Conservation (phyloP, 345 rosid genomes). For the Salix viminalis region DNA sequence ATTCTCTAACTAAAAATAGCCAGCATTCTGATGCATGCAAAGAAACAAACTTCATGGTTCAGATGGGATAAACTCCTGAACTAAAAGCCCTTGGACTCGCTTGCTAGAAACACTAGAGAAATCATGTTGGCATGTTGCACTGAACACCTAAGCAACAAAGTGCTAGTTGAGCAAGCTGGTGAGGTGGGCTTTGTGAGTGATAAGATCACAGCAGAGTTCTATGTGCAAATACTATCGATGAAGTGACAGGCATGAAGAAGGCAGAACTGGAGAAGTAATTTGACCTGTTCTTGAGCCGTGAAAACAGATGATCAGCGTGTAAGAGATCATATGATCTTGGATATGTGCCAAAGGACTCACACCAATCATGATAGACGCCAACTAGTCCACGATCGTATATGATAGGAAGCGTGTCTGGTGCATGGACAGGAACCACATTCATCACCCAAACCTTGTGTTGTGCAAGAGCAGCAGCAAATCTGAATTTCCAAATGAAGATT, state of each 20-base stretch:
- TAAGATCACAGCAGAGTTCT: background rate
- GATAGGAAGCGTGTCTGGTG: conserved; percentile 88
- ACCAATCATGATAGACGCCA: conserved; percentile 95
- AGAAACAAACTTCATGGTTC: background rate
- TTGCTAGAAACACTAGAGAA: too few relatives aligned
- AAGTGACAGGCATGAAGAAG: background rate
- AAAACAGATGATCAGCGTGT: conserved; percentile 93
- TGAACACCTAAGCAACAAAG: background rate
- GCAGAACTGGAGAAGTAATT: background rate
- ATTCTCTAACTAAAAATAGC: too few relatives aligned
- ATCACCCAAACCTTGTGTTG: conserved; percentile 84
- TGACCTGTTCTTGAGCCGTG: conserved; percentile 88
- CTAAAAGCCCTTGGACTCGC: too few relatives aligned
- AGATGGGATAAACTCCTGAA: too few relatives aligned
- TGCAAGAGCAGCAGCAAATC: conserved; percentile 83
- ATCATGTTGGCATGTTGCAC: background rate
- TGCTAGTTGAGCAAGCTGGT: background rate
- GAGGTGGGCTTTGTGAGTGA: background rate
- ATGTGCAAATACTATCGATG: background rate
- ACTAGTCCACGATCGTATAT: conserved; percentile 75
- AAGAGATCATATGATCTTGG: conserved; percentile 96
- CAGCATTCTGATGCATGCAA: too few relatives aligned
- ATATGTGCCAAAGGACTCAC: conserved; percentile 81
- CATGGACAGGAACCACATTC: conserved; percentile 84
- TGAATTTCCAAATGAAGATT: conserved; percentile 27